Base-by-base conservation (phyloP, 441 rosid genomes). In the Erodium texanum region DNA sequence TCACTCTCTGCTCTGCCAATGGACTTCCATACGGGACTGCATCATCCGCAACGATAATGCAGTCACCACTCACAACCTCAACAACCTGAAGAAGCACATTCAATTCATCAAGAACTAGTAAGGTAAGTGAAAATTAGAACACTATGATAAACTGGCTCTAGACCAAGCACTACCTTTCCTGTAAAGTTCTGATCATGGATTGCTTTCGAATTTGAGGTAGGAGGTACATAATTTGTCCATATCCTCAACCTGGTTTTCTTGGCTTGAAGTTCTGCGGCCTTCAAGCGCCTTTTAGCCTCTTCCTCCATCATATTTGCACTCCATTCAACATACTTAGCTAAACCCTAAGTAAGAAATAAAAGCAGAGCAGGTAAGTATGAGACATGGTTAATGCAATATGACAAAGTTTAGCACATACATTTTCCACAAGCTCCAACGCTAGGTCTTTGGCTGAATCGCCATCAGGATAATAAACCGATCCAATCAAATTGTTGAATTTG, bases 251-350 rank as follows among this genome's bases (percentile, higher is more conserved):
- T 82, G 67, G 62, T 83, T 79, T 89, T 92, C 84, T 92, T 95
- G 66, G 97, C 94, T 72, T 92, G 82, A 76, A 92, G 98, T 65
- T 95, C 99, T 24, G 93, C 92, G 74, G 84, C 74, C 85, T 90
- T 92, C 68, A 95, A 72, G 72, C 69, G 77, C 74, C 86, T 84
- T 77, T 84, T 92, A 68, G 94, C 88, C 63, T 92, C 96, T 52
- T 92, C 97, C 83, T 95, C 98, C 96, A 94, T 86, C 96, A 87
- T 83, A 77, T 86, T 92, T 38, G 96, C 99, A 77, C 97, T 94
- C 99, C 99, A 95, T 70, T 92, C 99, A 70, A 95, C 92, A 80
- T 79, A 95, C 79, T 89, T 90, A 71, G 97, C 98, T 65, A 95
- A 86, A 66, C 99, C 98, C 98, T 95, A 71, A 27, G 38, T 32